phyloP scores from a whole-genome alignment of 2,329 filamentous ascomycete genomes.

The Colletotrichum magnum region DNA sequence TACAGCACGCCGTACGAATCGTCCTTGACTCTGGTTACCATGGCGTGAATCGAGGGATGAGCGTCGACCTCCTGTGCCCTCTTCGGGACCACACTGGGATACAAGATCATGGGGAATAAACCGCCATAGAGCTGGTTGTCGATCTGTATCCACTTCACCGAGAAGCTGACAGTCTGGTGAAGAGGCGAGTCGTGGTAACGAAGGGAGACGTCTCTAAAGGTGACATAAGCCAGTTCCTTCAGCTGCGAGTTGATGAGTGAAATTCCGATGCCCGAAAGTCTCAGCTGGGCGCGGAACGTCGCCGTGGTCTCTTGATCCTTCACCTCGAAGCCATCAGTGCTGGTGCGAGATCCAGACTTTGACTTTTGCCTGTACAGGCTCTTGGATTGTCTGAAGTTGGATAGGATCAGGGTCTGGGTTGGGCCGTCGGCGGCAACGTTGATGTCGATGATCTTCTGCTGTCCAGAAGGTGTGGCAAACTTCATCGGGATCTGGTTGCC shows the following conservation, averaged over 20 bases:
- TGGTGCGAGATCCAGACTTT: conserved; percentile 64
- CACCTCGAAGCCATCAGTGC: conserved; percentile 86
- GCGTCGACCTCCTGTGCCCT: conserved; percentile 96
- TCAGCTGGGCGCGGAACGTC: conserved; percentile 90
- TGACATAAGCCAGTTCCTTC: conserved; percentile 93
- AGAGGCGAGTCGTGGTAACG: conserved; percentile 94
- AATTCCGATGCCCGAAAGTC: conserved; percentile 90
- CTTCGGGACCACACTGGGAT: conserved; percentile 97
- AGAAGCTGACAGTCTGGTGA: conserved; percentile 91
- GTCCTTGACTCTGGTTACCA: conserved; percentile 95
- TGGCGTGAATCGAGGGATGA: conserved; percentile 93
- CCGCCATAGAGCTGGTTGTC: conserved; percentile 99
- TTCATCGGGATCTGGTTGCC: conserved; percentile 97
- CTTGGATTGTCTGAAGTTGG: conserved; percentile 93
- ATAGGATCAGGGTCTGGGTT: conserved; percentile 93
- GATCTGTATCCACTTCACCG: conserved; percentile 98
- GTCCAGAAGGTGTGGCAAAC: conserved; percentile 76
- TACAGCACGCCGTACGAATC: conserved; percentile 98
- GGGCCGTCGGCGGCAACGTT: conserved; percentile 96
- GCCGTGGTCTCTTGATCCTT: conserved; percentile 91
- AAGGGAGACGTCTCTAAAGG: conserved; percentile 89
- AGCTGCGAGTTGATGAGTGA: conserved; percentile 94
- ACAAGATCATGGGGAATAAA: conserved; percentile 96
- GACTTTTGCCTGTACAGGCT: conserved; percentile 83
- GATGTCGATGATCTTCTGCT: conserved; percentile 93